Conservation (phyloP, 1,139 yeast species). For the Yamadazyma siamensis region DNA sequence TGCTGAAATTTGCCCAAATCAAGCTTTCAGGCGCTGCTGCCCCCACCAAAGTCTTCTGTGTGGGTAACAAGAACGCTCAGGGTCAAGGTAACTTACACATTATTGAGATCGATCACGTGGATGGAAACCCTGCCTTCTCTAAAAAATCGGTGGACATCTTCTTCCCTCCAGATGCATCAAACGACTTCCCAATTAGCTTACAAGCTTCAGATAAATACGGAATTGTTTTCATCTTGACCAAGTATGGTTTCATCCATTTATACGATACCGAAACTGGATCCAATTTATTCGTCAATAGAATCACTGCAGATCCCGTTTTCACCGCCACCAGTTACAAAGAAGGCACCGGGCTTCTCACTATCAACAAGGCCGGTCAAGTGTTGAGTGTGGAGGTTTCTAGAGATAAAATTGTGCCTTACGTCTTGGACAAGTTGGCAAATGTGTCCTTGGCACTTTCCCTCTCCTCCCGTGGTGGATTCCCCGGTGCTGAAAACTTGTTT, state of each 20-base stretch:
- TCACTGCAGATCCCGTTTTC: constrained; percentile 94
- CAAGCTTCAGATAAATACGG: constrained; percentile 87
- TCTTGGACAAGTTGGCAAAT: constrained; percentile 81
- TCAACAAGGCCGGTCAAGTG: constrained; percentile 94
- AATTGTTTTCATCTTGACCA: constrained; percentile 82
- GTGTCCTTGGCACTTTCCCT: constrained; percentile 83
- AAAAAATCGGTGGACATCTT: constrained; percentile 91
- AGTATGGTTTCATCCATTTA: constrained; percentile 93
- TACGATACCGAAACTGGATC: constrained; percentile 92
- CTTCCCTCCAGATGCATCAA: constrained; percentile 95
- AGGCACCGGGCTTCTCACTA: constrained; percentile 82
- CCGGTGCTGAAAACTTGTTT: constrained; percentile 94
- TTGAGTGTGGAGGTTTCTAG: constrained; percentile 87
- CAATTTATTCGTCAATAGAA: constrained; percentile 92
- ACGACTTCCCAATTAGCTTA: constrained; percentile 94
- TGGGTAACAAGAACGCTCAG: constrained; percentile 81
- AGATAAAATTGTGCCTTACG: constrained; percentile 84
- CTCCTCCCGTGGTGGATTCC: constrained; percentile 93
- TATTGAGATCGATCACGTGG: constrained; percentile 93
- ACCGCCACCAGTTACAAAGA: constrained; percentile 77
- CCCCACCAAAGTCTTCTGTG: constrained; percentile 86
- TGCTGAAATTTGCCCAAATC: constrained; percentile 80
- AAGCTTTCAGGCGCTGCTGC: constrained; percentile 68
- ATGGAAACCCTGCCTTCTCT: constrained; percentile 77
- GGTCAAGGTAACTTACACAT: constrained; percentile 89